A percentile compares a stretch with the other conserved stretches of the same genome.
Conservation (phyloP, 1,284 basidiomycete genomes). For the Vanrija humicola region DNA sequence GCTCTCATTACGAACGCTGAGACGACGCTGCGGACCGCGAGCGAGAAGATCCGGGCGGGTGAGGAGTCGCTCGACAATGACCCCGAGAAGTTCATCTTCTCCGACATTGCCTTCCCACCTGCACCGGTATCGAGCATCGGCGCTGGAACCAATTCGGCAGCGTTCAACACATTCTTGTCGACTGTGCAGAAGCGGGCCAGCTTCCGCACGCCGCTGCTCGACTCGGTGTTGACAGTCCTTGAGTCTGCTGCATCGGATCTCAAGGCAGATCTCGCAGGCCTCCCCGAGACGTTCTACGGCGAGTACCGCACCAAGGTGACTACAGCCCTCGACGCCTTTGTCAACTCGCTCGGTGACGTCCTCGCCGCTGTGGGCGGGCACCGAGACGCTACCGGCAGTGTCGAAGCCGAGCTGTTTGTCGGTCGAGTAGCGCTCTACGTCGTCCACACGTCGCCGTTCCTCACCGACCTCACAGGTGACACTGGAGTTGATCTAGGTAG, state of each 20-base stretch:
- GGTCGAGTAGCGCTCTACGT: conserved; percentile 44
- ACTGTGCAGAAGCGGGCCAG: conserved; percentile 34
- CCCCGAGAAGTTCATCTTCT: conserved; percentile 39
- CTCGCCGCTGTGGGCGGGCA: conserved; percentile 22
- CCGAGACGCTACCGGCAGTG: conserved; percentile 22
- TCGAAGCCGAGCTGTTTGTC: conserved; percentile 42
- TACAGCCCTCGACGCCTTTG: conserved; percentile 24
- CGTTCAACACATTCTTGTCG: conserved; percentile 35
- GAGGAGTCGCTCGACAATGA: conserved; percentile 25
- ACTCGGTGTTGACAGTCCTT: conserved; percentile 29
- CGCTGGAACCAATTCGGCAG: conserved; percentile 6
- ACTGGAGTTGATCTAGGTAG: conserved; percentile 18
- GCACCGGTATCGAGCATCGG: too few relatives aligned
- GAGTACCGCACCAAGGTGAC: conserved; percentile 24
- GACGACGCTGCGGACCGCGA: conserved; percentile 18
- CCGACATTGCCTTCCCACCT: conserved; percentile 33
- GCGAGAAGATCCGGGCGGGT: conserved; percentile 23
- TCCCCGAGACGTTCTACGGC: conserved; percentile 21
- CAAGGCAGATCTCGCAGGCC: conserved; percentile 31
- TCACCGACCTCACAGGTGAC: conserved; percentile 25
- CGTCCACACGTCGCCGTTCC: conserved; percentile 26
- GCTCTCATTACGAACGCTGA: conserved; percentile 24
- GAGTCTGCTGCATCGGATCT: conserved; percentile 33
- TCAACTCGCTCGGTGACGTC: conserved; percentile 25
- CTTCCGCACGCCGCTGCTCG: conserved; percentile 40